These are phyloP conservation scores for Berberis vulgaris DNA, from an alignment of 164 flowering plant genomes.

Conservation along the genomic window DNA sequence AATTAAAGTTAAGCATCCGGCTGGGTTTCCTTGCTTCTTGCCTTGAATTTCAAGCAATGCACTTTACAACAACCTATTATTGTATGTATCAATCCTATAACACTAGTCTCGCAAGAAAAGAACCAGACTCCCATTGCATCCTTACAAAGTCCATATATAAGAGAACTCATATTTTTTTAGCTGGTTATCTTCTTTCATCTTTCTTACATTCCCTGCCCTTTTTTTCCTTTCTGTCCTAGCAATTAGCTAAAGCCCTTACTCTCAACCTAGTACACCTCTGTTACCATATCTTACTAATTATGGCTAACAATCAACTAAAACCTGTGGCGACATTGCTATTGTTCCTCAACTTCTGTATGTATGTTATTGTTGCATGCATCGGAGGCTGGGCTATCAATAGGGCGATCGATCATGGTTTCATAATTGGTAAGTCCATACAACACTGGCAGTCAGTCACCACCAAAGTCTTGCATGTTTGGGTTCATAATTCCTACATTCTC, in stretches of 20 bases:
- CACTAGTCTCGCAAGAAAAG: slow-evolving; percentile 14
- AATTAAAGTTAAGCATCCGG: no score
- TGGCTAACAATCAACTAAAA: slow-evolving; percentile 45
- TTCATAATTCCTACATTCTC: no score
- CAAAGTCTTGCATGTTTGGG: no score
- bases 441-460: background rate
- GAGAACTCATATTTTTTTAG: slow-evolving; percentile 3
- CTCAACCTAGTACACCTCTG: no score
- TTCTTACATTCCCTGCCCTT: background rate
- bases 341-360: slow-evolving; percentile 85
- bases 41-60: slow-evolving; percentile 17
- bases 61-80: slow-evolving; percentile 9
- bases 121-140: slow-evolving; percentile 7
- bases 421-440: slow-evolving; percentile 46
- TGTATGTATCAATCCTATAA: background rate
- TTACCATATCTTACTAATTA: slow-evolving; percentile 3
- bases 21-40: slow-evolving; percentile 4
- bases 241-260: no score
- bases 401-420: slow-evolving; percentile 76
- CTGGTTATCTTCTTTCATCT: background rate
- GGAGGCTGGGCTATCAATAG: slow-evolving; percentile 80
- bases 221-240: no score
- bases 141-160: background rate
- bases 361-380: slow-evolving; percentile 53
- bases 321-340: slow-evolving; percentile 48